Evolutionary conservation across 2,329 filamentous ascomycete genomes (phyloP).

Genomic region (Daldinia eschscholtzii): DNA sequence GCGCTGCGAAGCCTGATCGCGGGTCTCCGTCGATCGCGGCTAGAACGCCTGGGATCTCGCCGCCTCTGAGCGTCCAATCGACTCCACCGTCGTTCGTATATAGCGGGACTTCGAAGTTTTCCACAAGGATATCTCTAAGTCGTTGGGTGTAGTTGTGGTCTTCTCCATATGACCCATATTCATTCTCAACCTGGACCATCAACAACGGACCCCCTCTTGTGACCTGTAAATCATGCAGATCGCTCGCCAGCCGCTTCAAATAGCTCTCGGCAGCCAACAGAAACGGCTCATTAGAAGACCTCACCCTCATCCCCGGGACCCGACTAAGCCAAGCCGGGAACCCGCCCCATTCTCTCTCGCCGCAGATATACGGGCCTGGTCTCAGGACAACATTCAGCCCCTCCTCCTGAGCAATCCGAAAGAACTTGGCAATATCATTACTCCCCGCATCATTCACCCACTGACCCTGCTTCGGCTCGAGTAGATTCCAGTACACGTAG

Average conservation of each 20-base stretch:
- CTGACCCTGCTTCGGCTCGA: slow-evolving; percentile 57
- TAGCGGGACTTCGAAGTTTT: slow-evolving; percentile 58
- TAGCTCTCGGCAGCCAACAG: slow-evolving; percentile 56
- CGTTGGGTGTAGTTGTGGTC: slow-evolving; percentile 60
- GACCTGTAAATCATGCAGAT: slow-evolving; percentile 55
- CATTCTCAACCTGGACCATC: slow-evolving; percentile 65
- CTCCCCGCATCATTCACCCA: slow-evolving; percentile 55
- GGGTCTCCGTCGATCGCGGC: slow-evolving; percentile 62
- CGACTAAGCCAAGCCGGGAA: slow-evolving; percentile 61
- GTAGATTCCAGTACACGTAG: slow-evolving; percentile 65
- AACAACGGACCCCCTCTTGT: slow-evolving; percentile 61
- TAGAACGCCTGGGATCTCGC: slow-evolving; percentile 59
- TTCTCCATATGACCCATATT: slow-evolving; percentile 63
- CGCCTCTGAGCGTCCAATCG: slow-evolving; percentile 59
- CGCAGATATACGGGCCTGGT: slow-evolving; percentile 63
- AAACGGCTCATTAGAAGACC: slow-evolving; percentile 58
- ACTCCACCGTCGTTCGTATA: slow-evolving; percentile 65
- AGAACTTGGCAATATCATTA: slow-evolving; percentile 64
- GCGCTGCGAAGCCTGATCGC: slow-evolving; percentile 55
- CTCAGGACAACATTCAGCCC: slow-evolving; percentile 61
- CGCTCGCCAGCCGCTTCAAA: slow-evolving; percentile 55
- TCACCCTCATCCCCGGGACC: slow-evolving; percentile 57
- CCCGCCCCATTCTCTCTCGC: slow-evolving; percentile 63
- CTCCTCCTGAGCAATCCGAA: slow-evolving; percentile 61
- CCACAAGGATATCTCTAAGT: slow-evolving; percentile 58